These are phyloP conservation scores for Colletotrichum cuscutae DNA, from an alignment of 2,329 filamentous ascomycete genomes.

Conservation along the genomic window DNA sequence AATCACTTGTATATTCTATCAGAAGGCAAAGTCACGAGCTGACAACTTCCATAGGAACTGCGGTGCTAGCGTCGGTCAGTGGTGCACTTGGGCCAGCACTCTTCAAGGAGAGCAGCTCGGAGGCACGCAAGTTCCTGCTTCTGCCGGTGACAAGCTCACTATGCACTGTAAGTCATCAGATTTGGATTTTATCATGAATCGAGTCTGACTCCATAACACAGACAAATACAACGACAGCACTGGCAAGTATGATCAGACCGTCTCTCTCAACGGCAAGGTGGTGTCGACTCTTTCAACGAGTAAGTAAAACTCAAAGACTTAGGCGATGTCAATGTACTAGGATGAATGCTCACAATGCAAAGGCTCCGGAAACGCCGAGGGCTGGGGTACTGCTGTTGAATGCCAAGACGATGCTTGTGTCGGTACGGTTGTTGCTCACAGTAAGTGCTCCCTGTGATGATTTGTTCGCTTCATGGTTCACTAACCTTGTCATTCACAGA, in stretches of 20 bases:
- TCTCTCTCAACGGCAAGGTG: slow-evolving; percentile 5
- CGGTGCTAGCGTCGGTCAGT: slow-evolving; percentile 3
- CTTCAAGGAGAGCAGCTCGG: slow-evolving; percentile 13
- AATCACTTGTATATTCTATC: background rate
- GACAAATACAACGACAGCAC: slow-evolving; percentile 20
- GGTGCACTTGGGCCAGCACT: slow-evolving; percentile 14
- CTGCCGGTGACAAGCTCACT: slow-evolving; percentile 2
- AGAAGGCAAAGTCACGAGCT: background rate
- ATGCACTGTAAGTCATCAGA: background rate
- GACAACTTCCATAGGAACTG: background rate
- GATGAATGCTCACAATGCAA: background rate
- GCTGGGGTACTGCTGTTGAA: slow-evolving; percentile 13
- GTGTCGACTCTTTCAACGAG: background rate
- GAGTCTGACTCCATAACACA: background rate
- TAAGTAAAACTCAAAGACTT: background rate
- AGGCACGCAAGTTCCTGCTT: background rate
- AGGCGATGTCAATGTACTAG: rapidly evolving
- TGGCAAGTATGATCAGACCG: slow-evolving; percentile 10
- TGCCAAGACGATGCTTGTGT: slow-evolving; percentile 7
- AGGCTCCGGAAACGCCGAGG: slow-evolving; percentile 4
- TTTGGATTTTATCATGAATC: background rate
- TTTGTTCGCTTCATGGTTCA: background rate
- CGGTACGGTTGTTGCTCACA: slow-evolving; percentile 10
- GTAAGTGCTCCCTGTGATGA: background rate
- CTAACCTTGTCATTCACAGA: background rate